Conservation (phyloP, 2,329 filamentous ascomycete genomes). For the Aureobasidium sp. region DNA sequence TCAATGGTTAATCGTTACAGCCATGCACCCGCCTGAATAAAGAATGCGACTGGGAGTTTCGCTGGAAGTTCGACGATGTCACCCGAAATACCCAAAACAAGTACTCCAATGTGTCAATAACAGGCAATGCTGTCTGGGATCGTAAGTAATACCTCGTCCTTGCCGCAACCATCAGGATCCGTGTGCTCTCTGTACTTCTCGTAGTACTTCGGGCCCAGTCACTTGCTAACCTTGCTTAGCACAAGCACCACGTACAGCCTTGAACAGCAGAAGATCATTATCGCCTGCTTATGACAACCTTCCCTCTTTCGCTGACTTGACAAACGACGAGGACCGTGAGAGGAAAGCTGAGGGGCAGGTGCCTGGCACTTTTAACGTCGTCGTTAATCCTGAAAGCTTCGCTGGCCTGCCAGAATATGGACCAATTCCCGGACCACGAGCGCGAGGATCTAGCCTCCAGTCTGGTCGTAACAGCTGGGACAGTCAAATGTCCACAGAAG, state of each 20-base stretch:
- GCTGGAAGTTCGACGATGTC: slow-evolving; percentile 37
- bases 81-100: slow-evolving; percentile 28
- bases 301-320: slow-evolving; percentile 47
- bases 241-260: slow-evolving; percentile 3
- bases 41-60: slow-evolving; percentile 51
- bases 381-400: slow-evolving; percentile 51
- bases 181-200: not conserved
- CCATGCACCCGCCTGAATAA: slow-evolving; percentile 52
- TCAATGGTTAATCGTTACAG: slow-evolving; percentile 17
- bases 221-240: slow-evolving; percentile 4
- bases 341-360: slow-evolving; percentile 45
- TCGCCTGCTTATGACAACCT: slow-evolving; percentile 37
- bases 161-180: not conserved
- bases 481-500: slow-evolving; percentile 3
- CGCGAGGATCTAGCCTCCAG: not conserved
- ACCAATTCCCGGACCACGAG: not conserved
- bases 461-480: slow-evolving; percentile 1
- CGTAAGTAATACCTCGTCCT: slow-evolving; percentile 34
- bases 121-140: slow-evolving; percentile 51
- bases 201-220: too few species aligned
- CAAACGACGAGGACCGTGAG: slow-evolving; percentile 52
- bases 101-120: slow-evolving; percentile 40
- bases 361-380: slow-evolving; percentile 51
- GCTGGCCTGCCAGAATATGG: slow-evolving; percentile 45
- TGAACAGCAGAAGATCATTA: slow-evolving; percentile 6